Evolutionary conservation across 768 basidiomycete species (phyloP).

Genomic region (Kwoniella sp.): DNA sequence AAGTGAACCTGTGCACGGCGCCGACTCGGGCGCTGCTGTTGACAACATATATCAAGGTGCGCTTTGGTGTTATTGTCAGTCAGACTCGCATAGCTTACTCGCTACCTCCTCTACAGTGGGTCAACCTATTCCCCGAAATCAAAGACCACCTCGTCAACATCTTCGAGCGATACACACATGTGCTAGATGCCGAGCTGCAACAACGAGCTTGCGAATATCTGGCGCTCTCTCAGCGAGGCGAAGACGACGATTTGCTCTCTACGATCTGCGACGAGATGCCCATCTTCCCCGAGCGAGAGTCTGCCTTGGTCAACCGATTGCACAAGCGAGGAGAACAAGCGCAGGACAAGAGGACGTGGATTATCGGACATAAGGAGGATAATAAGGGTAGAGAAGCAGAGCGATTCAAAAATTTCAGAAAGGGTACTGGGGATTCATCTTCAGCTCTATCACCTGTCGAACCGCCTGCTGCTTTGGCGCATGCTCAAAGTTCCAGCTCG

Average conservation of each 20-base stretch:
- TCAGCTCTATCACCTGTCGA: conserved; percentile 2
- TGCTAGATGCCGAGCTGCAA: conserved; percentile 94
- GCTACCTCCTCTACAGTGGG: conserved; percentile 77
- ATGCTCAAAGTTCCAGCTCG: conserved; percentile 1
- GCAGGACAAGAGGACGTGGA: conserved; percentile 94
- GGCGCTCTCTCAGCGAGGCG: conserved; percentile 76
- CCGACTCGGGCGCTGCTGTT: conserved; percentile 87
- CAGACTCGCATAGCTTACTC: conserved; percentile 1
- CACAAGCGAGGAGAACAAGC: conserved; percentile 88
- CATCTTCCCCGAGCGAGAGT: conserved; percentile 92
- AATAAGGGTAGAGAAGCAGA: conserved; percentile 74
- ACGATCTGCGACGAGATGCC: conserved; percentile 99
- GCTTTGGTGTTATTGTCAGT: not conserved
- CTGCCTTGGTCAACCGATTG: conserved; percentile 79
- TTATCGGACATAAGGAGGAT: conserved; percentile 90
- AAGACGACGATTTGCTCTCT: conserved; percentile 89
- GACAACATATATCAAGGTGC: conserved; percentile 88
- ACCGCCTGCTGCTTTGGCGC: not conserved
- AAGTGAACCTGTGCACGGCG: conserved; percentile 91
- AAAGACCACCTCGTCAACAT: conserved; percentile 89
- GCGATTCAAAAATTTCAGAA: conserved; percentile 60
- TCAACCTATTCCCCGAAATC: conserved; percentile 98
- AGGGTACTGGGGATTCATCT: conserved; percentile 52
- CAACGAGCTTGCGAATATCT: conserved; percentile 98
- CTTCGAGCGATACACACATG: conserved; percentile 96